phyloP scores from a whole-genome alignment of 2,329 filamentous ascomycete species.

The Fusarium albidum region DNA sequence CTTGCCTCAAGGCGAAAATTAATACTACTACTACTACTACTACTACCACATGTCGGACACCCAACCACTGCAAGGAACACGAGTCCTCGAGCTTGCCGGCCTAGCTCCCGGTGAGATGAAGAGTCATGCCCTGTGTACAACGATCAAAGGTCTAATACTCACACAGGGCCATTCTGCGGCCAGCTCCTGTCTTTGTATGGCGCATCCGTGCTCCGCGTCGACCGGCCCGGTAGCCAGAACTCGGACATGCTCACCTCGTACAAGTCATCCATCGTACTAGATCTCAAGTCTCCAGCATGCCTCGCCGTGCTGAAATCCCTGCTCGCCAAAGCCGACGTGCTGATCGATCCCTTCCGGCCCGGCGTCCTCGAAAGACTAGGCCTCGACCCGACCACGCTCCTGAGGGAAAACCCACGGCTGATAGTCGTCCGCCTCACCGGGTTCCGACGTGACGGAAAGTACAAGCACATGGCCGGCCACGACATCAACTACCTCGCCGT shows the following conservation, averaged over 20 bases:
- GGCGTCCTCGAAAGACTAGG: background rate
- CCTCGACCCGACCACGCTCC: slow-evolving; percentile 49
- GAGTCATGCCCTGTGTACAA: too few relatives aligned
- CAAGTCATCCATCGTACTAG: background rate
- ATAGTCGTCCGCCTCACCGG: slow-evolving; percentile 87
- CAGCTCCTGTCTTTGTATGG: slow-evolving; percentile 52
- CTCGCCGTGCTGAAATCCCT: background rate
- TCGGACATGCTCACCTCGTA: background rate
- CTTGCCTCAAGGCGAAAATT: too few relatives aligned
- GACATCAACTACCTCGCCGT: slow-evolving; percentile 96
- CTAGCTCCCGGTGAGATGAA: too few relatives aligned
- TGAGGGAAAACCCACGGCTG: slow-evolving; percentile 74
- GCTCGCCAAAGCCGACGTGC: background rate
- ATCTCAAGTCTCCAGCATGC: background rate
- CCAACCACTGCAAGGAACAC: too few relatives aligned
- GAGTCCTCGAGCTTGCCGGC: too few relatives aligned
- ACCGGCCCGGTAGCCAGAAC: slow-evolving; percentile 68
- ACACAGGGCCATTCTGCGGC: background rate
- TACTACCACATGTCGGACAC: too few relatives aligned
- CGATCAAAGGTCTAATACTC: too few relatives aligned
- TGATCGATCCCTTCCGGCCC: background rate
- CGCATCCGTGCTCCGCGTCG: slow-evolving; percentile 84
- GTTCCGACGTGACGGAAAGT: slow-evolving; percentile 85
- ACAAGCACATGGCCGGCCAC: slow-evolving; percentile 86
- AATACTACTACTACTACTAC: too few relatives aligned